These are phyloP conservation scores for Endocladia muricata DNA, from an alignment of 31 red algal genomes.

Conservation along the genomic window DNA sequence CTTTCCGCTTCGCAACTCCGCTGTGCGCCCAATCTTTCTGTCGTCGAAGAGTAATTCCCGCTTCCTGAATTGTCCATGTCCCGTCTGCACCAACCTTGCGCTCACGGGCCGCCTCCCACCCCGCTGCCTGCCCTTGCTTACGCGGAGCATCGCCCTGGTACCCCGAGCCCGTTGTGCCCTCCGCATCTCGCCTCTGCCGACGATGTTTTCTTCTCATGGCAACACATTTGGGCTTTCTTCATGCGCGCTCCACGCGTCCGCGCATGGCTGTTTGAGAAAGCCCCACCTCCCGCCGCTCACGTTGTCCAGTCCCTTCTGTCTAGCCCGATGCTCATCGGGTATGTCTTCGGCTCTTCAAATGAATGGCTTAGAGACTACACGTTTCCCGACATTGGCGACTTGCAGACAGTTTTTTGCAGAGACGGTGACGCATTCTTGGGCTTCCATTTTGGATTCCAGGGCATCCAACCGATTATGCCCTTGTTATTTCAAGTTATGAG, in stretches of 20 bases:
- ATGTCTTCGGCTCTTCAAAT: constrained; percentile 33
- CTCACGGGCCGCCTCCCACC: background rate
- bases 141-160: too few species aligned
- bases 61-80: constrained; percentile 5
- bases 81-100: background rate
- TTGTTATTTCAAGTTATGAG: constrained; percentile 41
- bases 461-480: constrained; percentile 40
- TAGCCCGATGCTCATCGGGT: constrained; percentile 48
- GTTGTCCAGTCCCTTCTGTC: constrained; percentile 37
- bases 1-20: background rate
- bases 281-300: constrained; percentile 19
- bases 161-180: too few species aligned
- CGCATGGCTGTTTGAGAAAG: constrained; percentile 45
- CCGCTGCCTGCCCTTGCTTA: background rate
- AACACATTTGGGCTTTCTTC: constrained; percentile 56
- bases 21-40: too few species aligned
- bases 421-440: constrained; percentile 44
- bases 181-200: too few species aligned
- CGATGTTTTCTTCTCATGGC: constrained; percentile 32
- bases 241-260: constrained; percentile 40
- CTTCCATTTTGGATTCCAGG: constrained; percentile 59
- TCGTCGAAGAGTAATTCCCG: too few species aligned
- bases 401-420: constrained; percentile 29
- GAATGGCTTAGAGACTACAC: constrained; percentile 1
- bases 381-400: constrained; percentile 64